These are phyloP conservation scores for Alternaria brassicae DNA, from an alignment of 2,329 filamentous ascomycete genomes.

Conservation along the genomic window DNA sequence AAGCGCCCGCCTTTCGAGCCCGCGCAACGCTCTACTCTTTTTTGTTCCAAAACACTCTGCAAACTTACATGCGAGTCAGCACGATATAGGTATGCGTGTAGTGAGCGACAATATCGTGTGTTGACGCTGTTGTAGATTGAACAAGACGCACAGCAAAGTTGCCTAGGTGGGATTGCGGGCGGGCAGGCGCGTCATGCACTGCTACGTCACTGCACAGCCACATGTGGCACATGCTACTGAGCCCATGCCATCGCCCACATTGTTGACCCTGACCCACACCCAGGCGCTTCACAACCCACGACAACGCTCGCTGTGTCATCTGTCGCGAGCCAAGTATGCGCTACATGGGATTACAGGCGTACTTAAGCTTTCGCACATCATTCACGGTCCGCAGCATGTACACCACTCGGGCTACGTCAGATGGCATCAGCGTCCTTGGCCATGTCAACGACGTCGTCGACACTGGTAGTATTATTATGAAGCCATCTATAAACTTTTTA, in stretches of 20 bases:
- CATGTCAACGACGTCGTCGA: no score
- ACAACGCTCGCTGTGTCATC: accelerated
- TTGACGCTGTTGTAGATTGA: neutral
- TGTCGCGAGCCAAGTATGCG: neutral
- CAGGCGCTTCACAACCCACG: neutral
- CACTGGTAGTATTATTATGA: neutral
- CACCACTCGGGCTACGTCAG: no score
- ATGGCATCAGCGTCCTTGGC: no score
- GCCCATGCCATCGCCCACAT: accelerated
- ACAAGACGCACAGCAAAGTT: conserved; percentile 12
- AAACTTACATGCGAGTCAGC: neutral
- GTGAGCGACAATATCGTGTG: neutral
- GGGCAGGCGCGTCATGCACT: conserved; percentile 17
- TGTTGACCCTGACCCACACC: no score
- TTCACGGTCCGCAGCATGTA: no score
- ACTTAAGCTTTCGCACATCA: no score
- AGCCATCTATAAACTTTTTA: neutral
- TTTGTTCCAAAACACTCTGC: neutral
- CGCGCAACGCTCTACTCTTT: neutral
- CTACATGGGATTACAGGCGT: no score
- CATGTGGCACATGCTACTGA: neutral
- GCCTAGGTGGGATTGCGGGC: neutral
- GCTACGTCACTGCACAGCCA: conserved; percentile 20
- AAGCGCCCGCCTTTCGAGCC: neutral
- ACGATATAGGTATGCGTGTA: neutral